Evolutionary conservation across 1,284 basidiomycete species (phyloP), one percentile per base, ranked within the genome.

Genomic region (Puccinia brachypodii): DNA sequence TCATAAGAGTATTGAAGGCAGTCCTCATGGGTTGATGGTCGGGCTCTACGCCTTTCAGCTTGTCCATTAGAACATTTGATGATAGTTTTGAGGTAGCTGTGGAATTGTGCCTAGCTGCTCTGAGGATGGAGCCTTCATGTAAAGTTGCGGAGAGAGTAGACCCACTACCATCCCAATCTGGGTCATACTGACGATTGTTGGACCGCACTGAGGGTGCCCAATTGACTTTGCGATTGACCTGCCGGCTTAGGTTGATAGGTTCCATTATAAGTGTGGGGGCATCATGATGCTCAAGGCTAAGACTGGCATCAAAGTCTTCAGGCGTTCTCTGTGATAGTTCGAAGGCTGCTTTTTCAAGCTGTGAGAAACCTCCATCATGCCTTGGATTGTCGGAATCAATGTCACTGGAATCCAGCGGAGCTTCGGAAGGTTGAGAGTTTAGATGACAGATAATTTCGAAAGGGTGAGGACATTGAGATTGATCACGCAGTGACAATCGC

Each of bases 191-290:
- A 42, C n/a, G 60, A 36, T 78, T 68, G 47, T 50, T 69, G 8
- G 76, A 78, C 50, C 64, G 60, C n/a, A 78, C 76, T 40, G 76
- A 78, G 64, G 76, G 58, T 19, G 76, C 76, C 76, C 76, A 78
- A 69, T 78, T 78, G 62, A 78, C 76, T 53, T 78, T 68, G 4
- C 76, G 62, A 50, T 53, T 47, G 40, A 16, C 38, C 8, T 42
- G 47, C 33, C 47, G 62, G 36, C 31, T 36, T 40, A 16, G 62
- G 16, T 14, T 33, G n/a, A 1, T 47, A 8, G 69, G 42, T 36
- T 50, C 44, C 16, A 9, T 22, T 53, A 25, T 50, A 14, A 40
- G 33, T 36, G 69, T 72, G 28, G 33, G 28, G 53, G 31, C 36
- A 64, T 76, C 56, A 16, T 44, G 42, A 38, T 62, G 13, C 25